Percentiles rank a stretch among this genome's conserved stretches.
These are phyloP conservation scores for Boletus fagicola DNA, from an alignment of 768 basidiomycete species.

Conservation along the genomic window DNA sequence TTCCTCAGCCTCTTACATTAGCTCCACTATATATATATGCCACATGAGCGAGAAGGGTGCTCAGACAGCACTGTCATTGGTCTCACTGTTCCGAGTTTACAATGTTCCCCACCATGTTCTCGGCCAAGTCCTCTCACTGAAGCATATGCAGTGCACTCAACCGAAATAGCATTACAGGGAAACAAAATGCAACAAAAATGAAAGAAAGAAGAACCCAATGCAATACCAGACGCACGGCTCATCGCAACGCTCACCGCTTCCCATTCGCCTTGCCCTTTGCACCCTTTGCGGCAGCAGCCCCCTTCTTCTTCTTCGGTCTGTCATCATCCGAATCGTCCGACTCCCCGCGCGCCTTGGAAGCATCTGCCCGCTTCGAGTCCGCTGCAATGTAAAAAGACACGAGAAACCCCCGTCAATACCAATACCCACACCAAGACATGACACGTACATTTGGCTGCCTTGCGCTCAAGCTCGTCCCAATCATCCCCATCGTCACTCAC, in stretches of 20 bases:
- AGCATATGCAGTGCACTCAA: not conserved
- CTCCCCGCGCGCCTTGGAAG: conserved; percentile 39
- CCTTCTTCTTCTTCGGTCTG: conserved; percentile 46
- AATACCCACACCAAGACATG: not conserved
- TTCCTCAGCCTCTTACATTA: no score
- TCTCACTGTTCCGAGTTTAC: no score
- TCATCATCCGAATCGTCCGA: conserved; percentile 55
- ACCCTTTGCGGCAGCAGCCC: conserved; percentile 18
- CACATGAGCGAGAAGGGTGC: no score
- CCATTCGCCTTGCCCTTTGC: conserved; percentile 43
- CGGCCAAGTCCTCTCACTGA: not conserved
- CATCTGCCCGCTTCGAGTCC: conserved; percentile 48
- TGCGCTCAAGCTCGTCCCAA: conserved; percentile 93
- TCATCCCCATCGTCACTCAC: conserved; percentile 82
- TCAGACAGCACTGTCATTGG: no score
- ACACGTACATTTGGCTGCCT: conserved; percentile 78
- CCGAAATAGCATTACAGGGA: conserved; percentile 2
- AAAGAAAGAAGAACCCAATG: not conserved
- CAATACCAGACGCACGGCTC: not conserved
- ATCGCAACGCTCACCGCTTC: conserved; percentile 33
- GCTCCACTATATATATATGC: no score
- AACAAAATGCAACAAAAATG: not conserved
- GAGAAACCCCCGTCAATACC: not conserved
- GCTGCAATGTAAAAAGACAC: conserved; percentile 30
- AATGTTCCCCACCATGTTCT: no score